Percentiles rank a stretch among this genome's conserved stretches.
Evolutionary conservation across 2,329 filamentous ascomycete genomes (phyloP).

Genomic region (Arthrobotrys megalospora): DNA sequence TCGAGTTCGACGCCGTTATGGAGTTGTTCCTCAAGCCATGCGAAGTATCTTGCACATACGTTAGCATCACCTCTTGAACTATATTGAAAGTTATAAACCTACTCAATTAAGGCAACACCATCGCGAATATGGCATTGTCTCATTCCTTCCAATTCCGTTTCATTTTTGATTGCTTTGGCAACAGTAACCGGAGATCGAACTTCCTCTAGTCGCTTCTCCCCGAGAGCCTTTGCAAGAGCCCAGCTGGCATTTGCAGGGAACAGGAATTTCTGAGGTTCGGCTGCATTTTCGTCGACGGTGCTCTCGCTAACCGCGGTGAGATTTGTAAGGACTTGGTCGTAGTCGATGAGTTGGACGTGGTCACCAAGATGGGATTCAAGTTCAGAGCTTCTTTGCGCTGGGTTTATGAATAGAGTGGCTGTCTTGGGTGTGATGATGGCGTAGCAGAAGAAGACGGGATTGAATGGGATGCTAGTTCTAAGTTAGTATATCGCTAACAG

Average conservation of each 20-base stretch:
- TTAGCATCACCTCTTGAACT: not conserved
- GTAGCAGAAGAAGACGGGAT: constrained; percentile 98
- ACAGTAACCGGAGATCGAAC: constrained; percentile 88
- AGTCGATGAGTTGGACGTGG: constrained; percentile 83
- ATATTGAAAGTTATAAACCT: not conserved
- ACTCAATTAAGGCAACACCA: constrained; percentile 86
- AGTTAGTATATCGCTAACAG: not conserved
- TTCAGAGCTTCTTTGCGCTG: constrained; percentile 80
- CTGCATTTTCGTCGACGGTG: constrained; percentile 65
- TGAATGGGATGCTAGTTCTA: constrained; percentile 82
- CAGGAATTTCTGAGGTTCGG: constrained; percentile 75
- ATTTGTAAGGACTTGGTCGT: constrained; percentile 84
- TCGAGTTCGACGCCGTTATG: constrained; percentile 80
- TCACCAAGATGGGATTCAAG: constrained; percentile 79
- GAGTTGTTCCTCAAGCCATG: constrained; percentile 94
- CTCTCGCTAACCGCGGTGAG: constrained; percentile 74
- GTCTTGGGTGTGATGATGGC: constrained; percentile 84
- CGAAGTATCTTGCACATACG: constrained; percentile 76
- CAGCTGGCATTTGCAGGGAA: constrained; percentile 92
- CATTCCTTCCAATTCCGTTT: constrained; percentile 91
- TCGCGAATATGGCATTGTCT: constrained; percentile 92
- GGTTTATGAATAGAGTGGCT: constrained; percentile 87
- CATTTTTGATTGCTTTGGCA: constrained; percentile 94
- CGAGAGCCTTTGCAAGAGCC: constrained; percentile 88
- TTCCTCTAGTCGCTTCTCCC: constrained; percentile 87